Conservation (phyloP, 306 rosid species). For the Cyclanthera cordifolia region DNA sequence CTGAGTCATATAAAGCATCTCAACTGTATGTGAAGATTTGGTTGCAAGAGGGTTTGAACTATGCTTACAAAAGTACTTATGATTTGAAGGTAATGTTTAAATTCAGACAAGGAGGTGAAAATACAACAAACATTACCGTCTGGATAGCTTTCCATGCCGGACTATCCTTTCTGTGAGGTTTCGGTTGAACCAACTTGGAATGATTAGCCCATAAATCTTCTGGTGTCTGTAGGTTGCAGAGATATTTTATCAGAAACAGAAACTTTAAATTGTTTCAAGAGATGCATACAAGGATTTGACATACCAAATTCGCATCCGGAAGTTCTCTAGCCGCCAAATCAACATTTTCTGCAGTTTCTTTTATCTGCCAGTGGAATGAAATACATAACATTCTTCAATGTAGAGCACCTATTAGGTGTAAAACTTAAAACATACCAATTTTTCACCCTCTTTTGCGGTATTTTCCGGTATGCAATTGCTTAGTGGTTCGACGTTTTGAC, state of each 20-base stretch:
- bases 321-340: slow-evolving; percentile 80
- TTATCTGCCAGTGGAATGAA: slow-evolving; percentile 37
- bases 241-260: slow-evolving; percentile 12
- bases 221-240: slow-evolving; percentile 59
- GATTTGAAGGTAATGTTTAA: background rate
- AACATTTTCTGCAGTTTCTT: slow-evolving; percentile 78
- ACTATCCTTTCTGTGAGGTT: slow-evolving; percentile 73
- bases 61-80: background rate
- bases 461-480: slow-evolving; percentile 49
- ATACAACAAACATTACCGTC: slow-evolving; percentile 34
- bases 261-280: slow-evolving; percentile 14
- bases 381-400: background rate
- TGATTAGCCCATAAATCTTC: slow-evolving; percentile 94
- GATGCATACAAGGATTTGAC: slow-evolving; percentile 24
- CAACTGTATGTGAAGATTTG: background rate
- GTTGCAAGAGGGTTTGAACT: background rate
- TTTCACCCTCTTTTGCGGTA: slow-evolving; percentile 61
- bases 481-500: slow-evolving; percentile 90
- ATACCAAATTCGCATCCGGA: slow-evolving; percentile 94
- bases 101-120: background rate
- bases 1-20: background rate
- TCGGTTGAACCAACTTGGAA: slow-evolving; percentile 68
- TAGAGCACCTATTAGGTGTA: background rate
- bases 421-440: slow-evolving; percentile 30
- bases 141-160: slow-evolving; percentile 68